Evolutionary conservation across 2,329 filamentous ascomycete species (phyloP).

Genomic region (Scorias spongiosa): DNA sequence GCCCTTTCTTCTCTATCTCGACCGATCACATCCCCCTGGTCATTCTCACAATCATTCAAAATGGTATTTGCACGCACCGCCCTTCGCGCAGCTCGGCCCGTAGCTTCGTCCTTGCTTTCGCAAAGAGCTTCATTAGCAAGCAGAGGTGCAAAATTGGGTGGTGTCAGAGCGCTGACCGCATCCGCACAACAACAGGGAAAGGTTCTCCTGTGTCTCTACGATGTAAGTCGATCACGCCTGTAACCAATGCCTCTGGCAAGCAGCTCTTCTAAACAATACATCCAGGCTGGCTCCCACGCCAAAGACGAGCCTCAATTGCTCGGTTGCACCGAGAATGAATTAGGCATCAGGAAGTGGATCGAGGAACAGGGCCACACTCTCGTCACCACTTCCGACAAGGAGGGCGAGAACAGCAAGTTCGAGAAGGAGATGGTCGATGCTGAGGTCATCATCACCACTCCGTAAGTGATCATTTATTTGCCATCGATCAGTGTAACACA

Average conservation of each 20-base stretch:
- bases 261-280: not conserved
- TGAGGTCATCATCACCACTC: slow-evolving; percentile 97
- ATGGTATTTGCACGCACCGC: slow-evolving; percentile 49
- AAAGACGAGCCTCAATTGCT: slow-evolving; percentile 75
- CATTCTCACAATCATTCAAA: slow-evolving; percentile 18
- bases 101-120: slow-evolving; percentile 33
- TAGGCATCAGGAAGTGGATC: slow-evolving; percentile 92
- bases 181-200: slow-evolving; percentile 70
- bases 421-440: slow-evolving; percentile 93
- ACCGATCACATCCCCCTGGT: not conserved
- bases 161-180: slow-evolving; percentile 47
- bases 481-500: not conserved
- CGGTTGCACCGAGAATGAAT: slow-evolving; percentile 96
- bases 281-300: slow-evolving; percentile 64
- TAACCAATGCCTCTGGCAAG: not conserved
- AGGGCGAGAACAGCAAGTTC: slow-evolving; percentile 81
- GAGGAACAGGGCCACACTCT: slow-evolving; percentile 94
- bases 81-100: slow-evolving; percentile 40
- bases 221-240: slow-evolving; percentile 40
- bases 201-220: slow-evolving; percentile 86
- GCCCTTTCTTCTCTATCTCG: not conserved
- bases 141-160: slow-evolving; percentile 27
- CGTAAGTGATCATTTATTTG: slow-evolving; percentile 40
- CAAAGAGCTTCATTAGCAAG: slow-evolving; percentile 22
- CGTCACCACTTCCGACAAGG: slow-evolving; percentile 95